Conservation (phyloP, 2,329 filamentous ascomycete species). For the Diaporthe ampelina region DNA sequence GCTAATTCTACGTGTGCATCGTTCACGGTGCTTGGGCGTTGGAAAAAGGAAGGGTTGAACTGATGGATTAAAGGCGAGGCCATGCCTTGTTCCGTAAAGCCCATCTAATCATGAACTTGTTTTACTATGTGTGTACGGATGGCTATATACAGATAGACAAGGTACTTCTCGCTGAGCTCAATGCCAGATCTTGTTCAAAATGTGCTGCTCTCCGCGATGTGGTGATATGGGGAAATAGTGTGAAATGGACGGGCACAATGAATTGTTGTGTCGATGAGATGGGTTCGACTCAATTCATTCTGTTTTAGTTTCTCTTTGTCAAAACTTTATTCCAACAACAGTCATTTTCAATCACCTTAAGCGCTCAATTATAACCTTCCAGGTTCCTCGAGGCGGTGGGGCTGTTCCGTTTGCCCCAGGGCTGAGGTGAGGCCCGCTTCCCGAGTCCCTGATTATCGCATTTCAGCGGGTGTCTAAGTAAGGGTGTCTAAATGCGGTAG, state of each 20-base stretch:
- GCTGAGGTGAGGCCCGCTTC: conserved; percentile 20
- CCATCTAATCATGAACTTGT: conserved; percentile 37
- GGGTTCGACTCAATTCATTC: neutral
- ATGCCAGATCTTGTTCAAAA: conserved; percentile 36
- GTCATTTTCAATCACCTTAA: neutral
- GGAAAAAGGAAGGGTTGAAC: conserved; percentile 1
- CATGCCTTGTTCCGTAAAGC: conserved; percentile 24
- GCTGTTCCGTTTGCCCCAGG: conserved; percentile 10
- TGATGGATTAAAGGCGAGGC: conserved; percentile 25
- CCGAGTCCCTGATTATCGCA: conserved; percentile 10
- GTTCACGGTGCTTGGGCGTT: conserved; percentile 40
- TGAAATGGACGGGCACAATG: neutral
- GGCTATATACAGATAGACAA: conserved; percentile 39
- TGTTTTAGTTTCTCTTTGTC: neutral
- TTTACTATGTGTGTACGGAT: conserved; percentile 22
- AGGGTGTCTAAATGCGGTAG: neutral
- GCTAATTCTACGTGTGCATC: conserved; percentile 32
- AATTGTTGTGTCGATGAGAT: neutral
- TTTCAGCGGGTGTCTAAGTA: neutral
- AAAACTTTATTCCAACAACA: neutral
- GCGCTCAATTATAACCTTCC: neutral
- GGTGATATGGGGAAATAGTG: too few relatives aligned
- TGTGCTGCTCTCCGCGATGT: neutral
- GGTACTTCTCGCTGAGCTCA: conserved; percentile 26
- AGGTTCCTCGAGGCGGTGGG: conserved; percentile 5